phyloP scores from a whole-genome alignment of 2,329 filamentous ascomycete species.

The Myrmaecium sp. region DNA sequence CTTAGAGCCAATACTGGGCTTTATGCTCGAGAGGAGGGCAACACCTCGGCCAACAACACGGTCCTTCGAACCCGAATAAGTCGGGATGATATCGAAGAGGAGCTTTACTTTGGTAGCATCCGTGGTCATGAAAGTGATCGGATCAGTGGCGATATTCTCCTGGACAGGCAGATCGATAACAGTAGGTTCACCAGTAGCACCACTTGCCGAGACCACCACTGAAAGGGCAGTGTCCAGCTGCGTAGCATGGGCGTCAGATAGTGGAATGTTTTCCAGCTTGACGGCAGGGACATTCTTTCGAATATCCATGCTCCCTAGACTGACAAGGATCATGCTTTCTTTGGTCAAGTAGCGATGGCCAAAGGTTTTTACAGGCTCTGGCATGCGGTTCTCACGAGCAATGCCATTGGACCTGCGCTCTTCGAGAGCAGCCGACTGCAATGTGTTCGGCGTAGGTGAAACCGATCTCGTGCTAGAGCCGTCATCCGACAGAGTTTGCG shows the following conservation, averaged over 20 bases:
- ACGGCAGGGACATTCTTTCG: slow-evolving; percentile 68
- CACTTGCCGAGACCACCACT: slow-evolving; percentile 71
- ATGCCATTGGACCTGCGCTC: slow-evolving; percentile 24
- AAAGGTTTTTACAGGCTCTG: slow-evolving; percentile 83
- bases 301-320: slow-evolving; percentile 86
- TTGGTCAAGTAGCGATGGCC: slow-evolving; percentile 87
- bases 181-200: slow-evolving; percentile 71
- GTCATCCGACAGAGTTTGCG: too few relatives aligned
- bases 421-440: slow-evolving; percentile 39
- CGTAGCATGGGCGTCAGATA: slow-evolving; percentile 76
- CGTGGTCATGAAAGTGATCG: slow-evolving; percentile 69
- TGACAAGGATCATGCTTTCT: slow-evolving; percentile 79
- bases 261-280: slow-evolving; percentile 70
- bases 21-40: slow-evolving; percentile 72
- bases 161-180: slow-evolving; percentile 87
- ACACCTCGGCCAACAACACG: slow-evolving; percentile 77
- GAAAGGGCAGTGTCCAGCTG: slow-evolving; percentile 90
- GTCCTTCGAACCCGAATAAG: slow-evolving; percentile 70
- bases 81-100: slow-evolving; percentile 87
- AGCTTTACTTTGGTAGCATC: slow-evolving; percentile 73
- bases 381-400: slow-evolving; percentile 29
- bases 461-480: too few relatives aligned
- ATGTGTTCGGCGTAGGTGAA: slow-evolving; percentile 12
- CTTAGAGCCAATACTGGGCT: slow-evolving; percentile 64
- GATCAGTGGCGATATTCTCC: slow-evolving; percentile 84